Evolutionary conservation across 305 asterid genomes (phyloP), one percentile per base, ranked within the genome.

Genomic region (Fraxinus velutina): DNA sequence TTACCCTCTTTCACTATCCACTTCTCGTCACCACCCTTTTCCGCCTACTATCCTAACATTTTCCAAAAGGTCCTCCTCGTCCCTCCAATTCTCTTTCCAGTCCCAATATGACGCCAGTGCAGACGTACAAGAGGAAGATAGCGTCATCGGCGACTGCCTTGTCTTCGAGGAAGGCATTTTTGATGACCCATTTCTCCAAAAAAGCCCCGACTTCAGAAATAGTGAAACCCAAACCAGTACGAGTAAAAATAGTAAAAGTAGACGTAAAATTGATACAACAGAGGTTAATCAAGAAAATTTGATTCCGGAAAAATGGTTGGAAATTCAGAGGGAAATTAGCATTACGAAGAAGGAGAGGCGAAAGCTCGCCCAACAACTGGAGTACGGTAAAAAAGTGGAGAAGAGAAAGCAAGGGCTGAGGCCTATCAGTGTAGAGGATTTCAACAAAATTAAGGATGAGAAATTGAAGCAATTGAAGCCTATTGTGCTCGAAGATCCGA

Each of bases 321-420:
- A 89, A 66, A 66, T 89, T 64, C 98, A 92, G 85, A 84, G 83
- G 86, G 94, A 90, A 75, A 30, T 96, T 24, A 94, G 90, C 82
- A 90, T 96, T 30, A 87, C 97, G 33, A 96, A 96, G 90, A 94
- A 96, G 86, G 97, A 94, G 86, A 87, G 92, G 85, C 91, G 98
- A 79, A 90, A 71, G 86, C 86, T 92, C 13, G 88, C 95, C n/a
- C 86, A 87, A 81, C 73, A 91, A 84, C 2, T 91, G 89, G 92
- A 95, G 68, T 93, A 79, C 70, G 97, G 98, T 44, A 88, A 87
- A 50, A 85, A 84, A 15, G 90, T 91, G 79, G 93, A 90, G 88
- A 94, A 84, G 87, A 87, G 90, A 75, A 88, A 92, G 89, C 85
- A 80, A 76, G 92, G 83, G 24, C 83, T 89, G 74, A 85, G 83